Conservation (phyloP, 345 rosid genomes). For the Physaria fendleri region DNA sequence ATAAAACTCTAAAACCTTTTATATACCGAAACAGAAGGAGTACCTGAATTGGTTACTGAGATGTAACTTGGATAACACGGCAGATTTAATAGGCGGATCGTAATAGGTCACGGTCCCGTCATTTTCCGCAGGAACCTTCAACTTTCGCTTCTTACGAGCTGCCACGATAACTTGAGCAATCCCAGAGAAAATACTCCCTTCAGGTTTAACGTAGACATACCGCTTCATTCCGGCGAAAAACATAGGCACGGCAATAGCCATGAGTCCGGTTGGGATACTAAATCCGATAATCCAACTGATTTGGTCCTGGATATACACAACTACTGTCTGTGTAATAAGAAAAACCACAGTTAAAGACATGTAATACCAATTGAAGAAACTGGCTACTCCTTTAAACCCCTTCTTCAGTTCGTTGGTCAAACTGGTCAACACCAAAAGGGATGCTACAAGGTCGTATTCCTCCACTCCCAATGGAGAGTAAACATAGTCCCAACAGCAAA, state of each 20-base stretch:
- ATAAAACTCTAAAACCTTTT: too few relatives aligned
- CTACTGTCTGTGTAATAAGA: conserved; percentile 42
- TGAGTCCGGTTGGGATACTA: conserved; percentile 60
- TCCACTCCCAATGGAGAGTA: conserved; percentile 58
- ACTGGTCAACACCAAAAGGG: conserved; percentile 82
- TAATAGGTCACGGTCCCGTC: conserved; percentile 37
- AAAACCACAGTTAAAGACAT: conserved; percentile 51
- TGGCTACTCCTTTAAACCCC: conserved; percentile 51
- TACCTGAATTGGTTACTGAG: conserved; percentile 57
- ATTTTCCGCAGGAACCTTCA: conserved; percentile 23
- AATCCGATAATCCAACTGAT: conserved; percentile 78
- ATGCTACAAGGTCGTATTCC: conserved; percentile 85
- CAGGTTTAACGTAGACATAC: conserved; percentile 52
- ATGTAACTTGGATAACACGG: conserved; percentile 43
- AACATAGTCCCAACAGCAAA: conserved; percentile 40
- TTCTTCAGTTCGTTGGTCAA: conserved; percentile 54
- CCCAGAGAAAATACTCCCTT: conserved; percentile 68
- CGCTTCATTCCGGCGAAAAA: conserved; percentile 54
- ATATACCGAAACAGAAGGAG: too few relatives aligned
- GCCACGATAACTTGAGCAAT: too few relatives aligned
- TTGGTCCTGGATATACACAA: conserved; percentile 70
- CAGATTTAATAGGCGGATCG: conserved; percentile 30
- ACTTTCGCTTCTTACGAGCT: conserved; percentile 39
- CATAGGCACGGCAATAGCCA: conserved; percentile 45
- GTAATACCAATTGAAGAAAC: conserved; percentile 81